Conservation (phyloP, 176 grass and related monocot species). For the Zea luxurians region DNA sequence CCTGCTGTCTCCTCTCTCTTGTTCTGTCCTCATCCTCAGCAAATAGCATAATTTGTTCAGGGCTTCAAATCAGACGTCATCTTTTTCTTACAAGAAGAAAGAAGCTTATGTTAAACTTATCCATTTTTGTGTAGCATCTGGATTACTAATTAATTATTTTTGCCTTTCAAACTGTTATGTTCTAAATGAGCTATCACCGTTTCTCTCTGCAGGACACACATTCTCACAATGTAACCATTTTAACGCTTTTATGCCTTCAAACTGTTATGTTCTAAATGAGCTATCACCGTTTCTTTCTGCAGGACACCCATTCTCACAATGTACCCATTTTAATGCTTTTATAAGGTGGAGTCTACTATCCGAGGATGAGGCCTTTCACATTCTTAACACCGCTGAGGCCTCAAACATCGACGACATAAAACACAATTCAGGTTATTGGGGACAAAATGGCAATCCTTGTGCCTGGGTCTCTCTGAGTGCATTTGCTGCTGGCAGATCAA, state of each 20-base stretch:
- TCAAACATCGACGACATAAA: conserved; percentile 35
- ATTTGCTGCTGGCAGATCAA: conserved; percentile 61
- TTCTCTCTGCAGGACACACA: conserved; percentile 56
- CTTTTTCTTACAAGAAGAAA: neutral
- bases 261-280: neutral
- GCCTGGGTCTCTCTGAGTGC: conserved; percentile 70
- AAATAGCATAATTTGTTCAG: neutral
- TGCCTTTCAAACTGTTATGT: neutral
- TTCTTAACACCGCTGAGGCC: conserved; percentile 52
- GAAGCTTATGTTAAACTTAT: conserved; percentile 5
- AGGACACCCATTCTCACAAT: conserved; percentile 66
- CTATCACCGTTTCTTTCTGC: conserved; percentile 44
- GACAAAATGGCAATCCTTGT: conserved; percentile 62
- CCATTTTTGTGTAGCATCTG: neutral
- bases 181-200: conserved; percentile 10
- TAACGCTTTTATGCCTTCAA: conserved; percentile 50
- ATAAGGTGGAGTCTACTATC: conserved; percentile 75
- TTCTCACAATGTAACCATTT: conserved; percentile 77
- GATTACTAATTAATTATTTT: neutral
- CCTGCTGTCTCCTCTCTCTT: neutral
- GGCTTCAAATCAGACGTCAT: neutral
- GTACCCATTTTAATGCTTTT: conserved; percentile 73
- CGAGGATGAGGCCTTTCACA: conserved; percentile 67
- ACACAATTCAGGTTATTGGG: conserved; percentile 30
- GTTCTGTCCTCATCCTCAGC: neutral